Evolutionary conservation across 23 red algal species (phyloP).

Genomic region (Gracilaria vermiculophylla): DNA sequence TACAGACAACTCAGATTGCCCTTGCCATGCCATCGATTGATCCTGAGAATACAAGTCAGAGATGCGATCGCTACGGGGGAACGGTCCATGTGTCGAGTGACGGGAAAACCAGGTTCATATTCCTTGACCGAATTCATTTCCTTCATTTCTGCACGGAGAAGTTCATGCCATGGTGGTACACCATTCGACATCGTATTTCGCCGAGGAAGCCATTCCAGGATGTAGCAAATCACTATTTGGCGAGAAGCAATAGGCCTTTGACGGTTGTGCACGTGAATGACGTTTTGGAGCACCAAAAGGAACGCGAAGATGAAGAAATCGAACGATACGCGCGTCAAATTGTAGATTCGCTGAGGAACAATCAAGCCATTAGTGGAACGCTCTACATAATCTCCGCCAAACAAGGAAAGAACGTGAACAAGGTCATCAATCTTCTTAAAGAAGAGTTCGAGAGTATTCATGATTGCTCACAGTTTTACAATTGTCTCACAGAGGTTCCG

Average conservation of each 20-base stretch:
- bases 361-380: conserved; percentile 41
- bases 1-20: conserved; percentile 2
- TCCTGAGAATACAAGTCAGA: conserved; percentile 62
- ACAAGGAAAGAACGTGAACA: conserved; percentile 20
- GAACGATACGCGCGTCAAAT: conserved; percentile 71
- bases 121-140: conserved; percentile 71
- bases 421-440: conserved; percentile 39
- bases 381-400: conserved; percentile 42
- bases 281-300: conserved; percentile 28
- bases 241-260: conserved; percentile 6
- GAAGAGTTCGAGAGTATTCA: conserved; percentile 44
- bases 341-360: conserved; percentile 48
- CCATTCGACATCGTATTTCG: conserved; percentile 49
- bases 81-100: conserved; percentile 31
- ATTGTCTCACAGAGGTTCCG: not conserved
- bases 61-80: conserved; percentile 41
- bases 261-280: conserved; percentile 62
- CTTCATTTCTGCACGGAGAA: conserved; percentile 71
- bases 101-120: conserved; percentile 41
- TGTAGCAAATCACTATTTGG: conserved; percentile 2
- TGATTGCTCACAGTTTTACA: conserved; percentile 32
- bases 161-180: conserved; percentile 83
- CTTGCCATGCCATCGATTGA: conserved; percentile 50
- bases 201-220: conserved; percentile 29
- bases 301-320: conserved; percentile 42